These are phyloP conservation scores for Aquilaria sinensis DNA, from an alignment of 345 rosid genomes.

Conservation along the genomic window DNA sequence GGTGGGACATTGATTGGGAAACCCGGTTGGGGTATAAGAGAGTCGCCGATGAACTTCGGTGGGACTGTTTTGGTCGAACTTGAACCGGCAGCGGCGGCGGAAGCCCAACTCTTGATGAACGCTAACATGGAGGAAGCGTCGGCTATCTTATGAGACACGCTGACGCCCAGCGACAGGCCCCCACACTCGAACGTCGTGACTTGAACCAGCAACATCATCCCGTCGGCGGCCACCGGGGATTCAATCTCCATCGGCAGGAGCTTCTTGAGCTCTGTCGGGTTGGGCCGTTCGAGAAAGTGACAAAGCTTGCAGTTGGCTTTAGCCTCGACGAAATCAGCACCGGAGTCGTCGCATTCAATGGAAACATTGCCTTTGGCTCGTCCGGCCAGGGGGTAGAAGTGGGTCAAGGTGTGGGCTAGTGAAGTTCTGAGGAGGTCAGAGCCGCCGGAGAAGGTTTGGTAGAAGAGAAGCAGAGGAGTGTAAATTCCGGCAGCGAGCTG, in stretches of 20 bases:
- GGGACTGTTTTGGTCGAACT: too few species aligned
- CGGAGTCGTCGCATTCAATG: slow-evolving; percentile 20
- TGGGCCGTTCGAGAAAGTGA: slow-evolving; percentile 9
- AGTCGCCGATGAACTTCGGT: neutral
- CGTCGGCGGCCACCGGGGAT: neutral
- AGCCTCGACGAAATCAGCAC: slow-evolving; percentile 12
- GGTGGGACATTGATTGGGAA: neutral
- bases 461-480: slow-evolving; percentile 22
- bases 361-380: slow-evolving; percentile 1
- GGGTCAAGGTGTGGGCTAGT: slow-evolving; percentile 4
- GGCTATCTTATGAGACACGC: slow-evolving; percentile 10
- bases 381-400: slow-evolving; percentile 20
- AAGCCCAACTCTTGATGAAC: slow-evolving; percentile 12
- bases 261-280: neutral
- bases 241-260: slow-evolving; percentile 8
- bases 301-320: neutral
- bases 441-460: neutral
- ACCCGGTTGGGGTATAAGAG: neutral
- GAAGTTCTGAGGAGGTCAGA: slow-evolving; percentile 1
- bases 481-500: neutral
- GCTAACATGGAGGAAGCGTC: slow-evolving; percentile 12
- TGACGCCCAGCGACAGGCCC: slow-evolving; percentile 4
- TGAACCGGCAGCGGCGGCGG: neutral
- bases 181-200: slow-evolving; percentile 11
- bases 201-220: slow-evolving; percentile 8